Evolutionary conservation across 1,284 basidiomycete species (phyloP).

Genomic region (Rhodotorula sp.): DNA sequence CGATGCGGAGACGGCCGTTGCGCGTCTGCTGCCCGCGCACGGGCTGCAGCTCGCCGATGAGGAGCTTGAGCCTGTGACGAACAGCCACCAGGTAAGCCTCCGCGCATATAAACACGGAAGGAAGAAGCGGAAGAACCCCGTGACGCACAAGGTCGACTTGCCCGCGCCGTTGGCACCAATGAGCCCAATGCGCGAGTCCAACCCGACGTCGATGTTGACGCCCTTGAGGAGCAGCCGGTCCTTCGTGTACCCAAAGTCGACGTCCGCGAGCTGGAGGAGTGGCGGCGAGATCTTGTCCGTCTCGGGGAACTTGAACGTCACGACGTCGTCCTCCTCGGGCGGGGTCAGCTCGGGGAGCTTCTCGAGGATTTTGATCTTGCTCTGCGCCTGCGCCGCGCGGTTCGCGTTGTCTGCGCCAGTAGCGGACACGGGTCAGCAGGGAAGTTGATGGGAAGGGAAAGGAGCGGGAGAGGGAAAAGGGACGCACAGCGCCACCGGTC

Average conservation of each 20-base stretch:
- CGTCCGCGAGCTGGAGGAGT: conserved; percentile 88
- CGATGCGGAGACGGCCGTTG: conserved; percentile 83
- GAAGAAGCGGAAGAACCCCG: neutral
- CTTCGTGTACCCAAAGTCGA: conserved; percentile 83
- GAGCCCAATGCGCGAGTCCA: conserved; percentile 86
- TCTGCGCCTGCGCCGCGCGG: conserved; percentile 85
- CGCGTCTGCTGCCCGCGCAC: conserved; percentile 78
- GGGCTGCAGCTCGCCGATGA: conserved; percentile 87
- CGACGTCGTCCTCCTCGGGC: conserved; percentile 80
- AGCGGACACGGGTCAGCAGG: neutral
- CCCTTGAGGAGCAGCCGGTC: conserved; percentile 78
- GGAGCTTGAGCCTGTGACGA: conserved; percentile 62
- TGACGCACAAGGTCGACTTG: conserved; percentile 54
- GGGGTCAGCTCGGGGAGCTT: conserved; percentile 76
- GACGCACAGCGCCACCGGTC: conserved; percentile 90
- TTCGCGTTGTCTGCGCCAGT: conserved; percentile 46
- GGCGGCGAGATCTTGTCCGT: conserved; percentile 96
- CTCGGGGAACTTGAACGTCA: conserved; percentile 87
- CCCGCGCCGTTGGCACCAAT: conserved; percentile 70
- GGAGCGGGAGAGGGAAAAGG: neutral
- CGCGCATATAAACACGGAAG: too few relatives aligned
- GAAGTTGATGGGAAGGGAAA: neutral
- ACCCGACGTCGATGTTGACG: conserved; percentile 85
- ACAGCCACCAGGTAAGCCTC: neutral
- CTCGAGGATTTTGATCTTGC: conserved; percentile 97